phyloP scores from a whole-genome alignment of 139 green algal genomes.

The Chlorella sp. region DNA sequence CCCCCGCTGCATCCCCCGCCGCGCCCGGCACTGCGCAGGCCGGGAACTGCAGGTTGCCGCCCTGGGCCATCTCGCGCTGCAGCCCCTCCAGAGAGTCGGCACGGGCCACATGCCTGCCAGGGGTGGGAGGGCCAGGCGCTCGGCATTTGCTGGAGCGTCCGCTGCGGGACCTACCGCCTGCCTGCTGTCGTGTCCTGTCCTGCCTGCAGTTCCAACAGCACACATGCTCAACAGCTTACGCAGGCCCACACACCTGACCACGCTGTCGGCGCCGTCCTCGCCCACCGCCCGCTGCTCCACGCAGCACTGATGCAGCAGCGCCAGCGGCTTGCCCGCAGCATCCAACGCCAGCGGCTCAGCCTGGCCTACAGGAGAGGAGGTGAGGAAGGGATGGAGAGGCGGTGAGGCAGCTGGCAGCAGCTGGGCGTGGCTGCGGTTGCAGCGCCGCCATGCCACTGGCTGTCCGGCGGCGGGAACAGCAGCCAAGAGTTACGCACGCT shows the following conservation, averaged over 20 bases:
- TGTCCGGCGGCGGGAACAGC: too few species aligned
- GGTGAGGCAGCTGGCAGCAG: too few species aligned
- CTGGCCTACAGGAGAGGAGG: slow-evolving; percentile 24
- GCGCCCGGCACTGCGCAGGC: background rate
- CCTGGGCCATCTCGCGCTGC: slow-evolving; percentile 41
- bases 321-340: slow-evolving; percentile 37
- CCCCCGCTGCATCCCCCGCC: background rate
- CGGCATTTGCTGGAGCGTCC: too few species aligned
- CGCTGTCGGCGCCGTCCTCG: background rate
- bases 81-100: slow-evolving; percentile 6
- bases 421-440: too few species aligned
- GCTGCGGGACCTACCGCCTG: too few species aligned
- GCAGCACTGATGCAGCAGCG: slow-evolving; percentile 43
- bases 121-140: background rate
- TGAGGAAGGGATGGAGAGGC: too few species aligned
- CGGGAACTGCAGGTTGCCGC: slow-evolving; percentile 24
- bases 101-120: slow-evolving; percentile 27
- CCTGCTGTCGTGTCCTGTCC: too few species aligned
- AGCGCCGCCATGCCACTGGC: too few species aligned
- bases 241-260: slow-evolving; percentile 27
- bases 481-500: too few species aligned
- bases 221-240: too few species aligned
- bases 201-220: too few species aligned
- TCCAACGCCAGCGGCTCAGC: slow-evolving; percentile 48
- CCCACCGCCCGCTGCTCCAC: slow-evolving; percentile 48